Evolutionary conservation across 148 eudicot genomes (phyloP), one percentile per base, ranked within the genome.

Genomic region (Rhododendron ovatum): DNA sequence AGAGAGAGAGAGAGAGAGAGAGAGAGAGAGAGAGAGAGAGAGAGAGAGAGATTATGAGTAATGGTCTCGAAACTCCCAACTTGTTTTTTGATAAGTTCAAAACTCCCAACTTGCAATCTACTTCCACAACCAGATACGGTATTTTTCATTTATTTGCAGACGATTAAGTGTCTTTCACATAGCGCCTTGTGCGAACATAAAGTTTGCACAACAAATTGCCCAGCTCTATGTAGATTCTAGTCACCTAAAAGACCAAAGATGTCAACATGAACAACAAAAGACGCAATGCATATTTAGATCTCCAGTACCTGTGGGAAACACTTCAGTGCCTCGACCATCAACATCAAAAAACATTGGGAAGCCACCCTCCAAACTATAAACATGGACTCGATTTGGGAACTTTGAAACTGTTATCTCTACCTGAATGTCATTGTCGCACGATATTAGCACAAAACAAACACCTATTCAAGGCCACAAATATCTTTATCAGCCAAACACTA

Each of bases 281-380:
- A 74, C 1, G 14, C 8, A 39, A 26, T 50, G 53, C 35, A 84
- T 37, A 10, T 45, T 20, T 7, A 74, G 43, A 75, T 14, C 18
- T 28, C 77, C 28, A 73, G 45, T 90, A 96, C 99, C 99, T 88
- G 99, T 95, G 43, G 99, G 99, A 86, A 89, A 95, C 82, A 96
- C 75, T 73, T 94, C 95, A 8, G 91, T 90, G 79, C 98, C 96
- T 86, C 99, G 95, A 37, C 98, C 98, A 89, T 96, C 98, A 83
- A 82, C 82, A 89, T 96, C 99, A 78, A 93, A 95, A 84, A 96
- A 94, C 92, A 96, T 86, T 11, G 99, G 98, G 85, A 90, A 88
- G 84, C 93, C 92, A 86, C 95, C 98, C 87, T 96, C 99, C 75
- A 96, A 85, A 57, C 96, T 91, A 90, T 96, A 96, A 22, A 96